Percentiles rank a stretch among this genome's conserved stretches.
These are phyloP conservation scores for Cryptomeria japonica DNA, from an alignment of 75 land plant species.

Conservation along the genomic window DNA sequence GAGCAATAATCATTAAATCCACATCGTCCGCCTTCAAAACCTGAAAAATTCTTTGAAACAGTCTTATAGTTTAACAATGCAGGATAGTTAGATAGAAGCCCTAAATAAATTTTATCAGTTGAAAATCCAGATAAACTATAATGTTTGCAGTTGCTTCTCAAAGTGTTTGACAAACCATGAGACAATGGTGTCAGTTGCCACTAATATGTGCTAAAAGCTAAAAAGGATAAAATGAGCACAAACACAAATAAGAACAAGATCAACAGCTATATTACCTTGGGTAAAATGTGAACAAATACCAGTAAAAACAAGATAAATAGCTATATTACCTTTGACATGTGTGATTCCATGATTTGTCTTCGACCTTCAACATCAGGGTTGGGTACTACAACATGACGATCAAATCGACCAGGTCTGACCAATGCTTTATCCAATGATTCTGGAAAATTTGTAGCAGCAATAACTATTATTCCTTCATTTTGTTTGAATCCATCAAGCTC, in stretches of 20 bases:
- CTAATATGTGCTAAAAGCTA: background rate
- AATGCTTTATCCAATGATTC: slow-evolving; percentile 95
- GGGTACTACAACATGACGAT: slow-evolving; percentile 97
- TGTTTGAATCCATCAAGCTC: slow-evolving; percentile 99
- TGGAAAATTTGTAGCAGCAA: slow-evolving; percentile 99
- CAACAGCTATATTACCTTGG: slow-evolving; percentile 47
- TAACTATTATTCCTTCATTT: slow-evolving; percentile 98
- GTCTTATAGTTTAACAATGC: background rate
- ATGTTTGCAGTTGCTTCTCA: background rate
- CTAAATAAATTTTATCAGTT: background rate
- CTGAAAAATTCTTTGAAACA: slow-evolving; percentile 29
- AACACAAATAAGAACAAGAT: background rate
- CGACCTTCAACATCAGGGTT: slow-evolving; percentile 99
- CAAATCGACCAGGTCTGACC: slow-evolving; percentile 96
- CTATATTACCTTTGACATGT: slow-evolving; percentile 87
- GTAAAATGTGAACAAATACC: background rate
- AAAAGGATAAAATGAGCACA: background rate
- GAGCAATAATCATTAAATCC: slow-evolving; percentile 86
- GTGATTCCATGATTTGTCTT: slow-evolving; percentile 91
- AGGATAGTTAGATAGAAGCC: background rate
- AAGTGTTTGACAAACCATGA: background rate
- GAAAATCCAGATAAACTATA: background rate
- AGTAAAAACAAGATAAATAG: background rate
- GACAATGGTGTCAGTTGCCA: background rate
- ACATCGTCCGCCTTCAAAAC: slow-evolving; percentile 93